phyloP scores from a whole-genome alignment of 352 stramenopile genomes.

The Thraustotheca clavata region DNA sequence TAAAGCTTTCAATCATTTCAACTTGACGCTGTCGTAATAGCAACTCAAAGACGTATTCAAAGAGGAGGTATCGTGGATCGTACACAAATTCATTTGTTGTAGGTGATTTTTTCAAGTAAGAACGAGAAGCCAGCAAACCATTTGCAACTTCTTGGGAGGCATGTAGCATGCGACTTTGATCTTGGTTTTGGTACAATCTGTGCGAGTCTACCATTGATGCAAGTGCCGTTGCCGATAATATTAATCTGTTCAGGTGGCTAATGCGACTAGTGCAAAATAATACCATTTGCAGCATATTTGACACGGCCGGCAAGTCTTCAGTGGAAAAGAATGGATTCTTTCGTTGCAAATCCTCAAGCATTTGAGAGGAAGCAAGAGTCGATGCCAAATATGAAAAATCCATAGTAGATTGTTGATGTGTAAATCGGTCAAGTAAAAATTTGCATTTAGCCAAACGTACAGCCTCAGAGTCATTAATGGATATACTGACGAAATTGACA shows the following conservation, averaged over 20 bases:
- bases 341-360: conserved; percentile 47
- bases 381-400: conserved; percentile 76
- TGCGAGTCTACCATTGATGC: conserved; percentile 4
- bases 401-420: conserved; percentile 50
- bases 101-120: conserved; percentile 45
- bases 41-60: conserved; percentile 99
- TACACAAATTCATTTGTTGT: conserved; percentile 63
- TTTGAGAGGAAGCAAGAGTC: conserved; percentile 44
- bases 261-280: conserved; percentile 75
- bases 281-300: conserved; percentile 46
- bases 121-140: conserved; percentile 59
- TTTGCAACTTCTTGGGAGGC: conserved; percentile 74
- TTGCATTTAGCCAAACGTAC: conserved; percentile 24
- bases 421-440: conserved; percentile 54
- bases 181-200: neutral
- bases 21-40: conserved; percentile 97
- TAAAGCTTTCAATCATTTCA: conserved; percentile 98
- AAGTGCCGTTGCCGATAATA: conserved; percentile 39
- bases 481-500: conserved; percentile 37
- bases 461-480: conserved; percentile 18
- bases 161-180: conserved; percentile 53
- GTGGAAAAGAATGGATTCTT: conserved; percentile 57
- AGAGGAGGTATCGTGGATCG: conserved; percentile 97
- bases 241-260: conserved; percentile 71
- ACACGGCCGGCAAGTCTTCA: conserved; percentile 25